Base-by-base conservation (phyloP, 1,284 basidiomycete genomes). In the Heterobasidion annosum region DNA sequence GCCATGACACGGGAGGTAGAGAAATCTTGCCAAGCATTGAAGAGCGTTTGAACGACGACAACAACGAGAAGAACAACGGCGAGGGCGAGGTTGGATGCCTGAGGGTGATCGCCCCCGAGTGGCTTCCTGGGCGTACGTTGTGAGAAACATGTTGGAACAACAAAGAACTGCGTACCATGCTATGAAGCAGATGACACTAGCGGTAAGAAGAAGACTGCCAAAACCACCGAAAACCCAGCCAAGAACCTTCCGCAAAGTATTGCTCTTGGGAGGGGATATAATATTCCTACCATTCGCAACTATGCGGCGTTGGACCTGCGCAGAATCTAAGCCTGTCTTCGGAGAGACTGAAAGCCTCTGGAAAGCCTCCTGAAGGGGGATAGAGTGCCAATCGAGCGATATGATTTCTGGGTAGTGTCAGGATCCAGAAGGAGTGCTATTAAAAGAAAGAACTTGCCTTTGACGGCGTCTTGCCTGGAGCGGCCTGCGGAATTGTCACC, bases 141-240 rank as follows among this genome's bases (percentile, higher is more conserved):
- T 48, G 56, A 47, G 57, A 16, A 35, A 50, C 42, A 51, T 37
- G 6, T 54, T 32, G 48, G 4, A 50, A 48, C 56, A 33, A 50
- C 34, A 54, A 50, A 48, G 10, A 51, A 64, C 56, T 58, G 18
- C 61, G 53, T 52, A 75, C 73, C 73, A 75, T 7, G 73, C 70
- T 61, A 76, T 64, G 65, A 78, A 74, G 61, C 76, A 75, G 45
- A 80, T 67, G 25, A 75, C 66, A 54, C 68, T 70, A 45, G 76
- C 82, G 25, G 71, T 70, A 50, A 83, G 68, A 19, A 87, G 71
- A 25, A 86, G 68, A 46, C 73, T 75, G 1, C 83, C 83, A 58
- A 83, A 81, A 0, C 71, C 75, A 33, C 77, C 76, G 57, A 80
- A 75, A 1, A 75, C 62, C 67, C 73, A 77, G 42, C 70, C 70